phyloP scores from a whole-genome alignment of 1,139 yeast genomes.

The Yamadazyma membranifaciens region DNA sequence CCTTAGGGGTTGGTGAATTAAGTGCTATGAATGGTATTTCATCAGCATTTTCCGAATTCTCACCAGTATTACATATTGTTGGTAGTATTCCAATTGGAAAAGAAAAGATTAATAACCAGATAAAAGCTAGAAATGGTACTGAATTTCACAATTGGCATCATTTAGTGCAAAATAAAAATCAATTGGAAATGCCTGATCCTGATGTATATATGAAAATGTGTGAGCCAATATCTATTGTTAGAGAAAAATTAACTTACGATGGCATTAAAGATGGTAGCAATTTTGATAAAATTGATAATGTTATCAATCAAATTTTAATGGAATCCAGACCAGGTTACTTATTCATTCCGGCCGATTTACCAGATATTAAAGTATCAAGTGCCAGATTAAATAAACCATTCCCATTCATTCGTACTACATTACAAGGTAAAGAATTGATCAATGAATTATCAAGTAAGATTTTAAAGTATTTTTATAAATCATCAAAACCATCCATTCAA shows the following conservation, averaged over 20 bases:
- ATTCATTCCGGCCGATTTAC: slow-evolving; percentile 70
- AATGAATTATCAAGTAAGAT: slow-evolving; percentile 45
- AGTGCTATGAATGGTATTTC: slow-evolving; percentile 82
- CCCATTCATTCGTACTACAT: slow-evolving; percentile 20
- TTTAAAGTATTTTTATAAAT: slow-evolving; percentile 46
- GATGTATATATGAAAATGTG: slow-evolving; percentile 62
- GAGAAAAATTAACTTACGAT: slow-evolving; percentile 53
- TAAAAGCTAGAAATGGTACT: slow-evolving; percentile 18
- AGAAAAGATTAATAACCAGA: slow-evolving; percentile 24
- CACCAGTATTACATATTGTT: slow-evolving; percentile 78
- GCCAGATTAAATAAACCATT: slow-evolving; percentile 26
- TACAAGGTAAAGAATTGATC: slow-evolving; percentile 20
- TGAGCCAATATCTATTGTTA: slow-evolving; percentile 55
- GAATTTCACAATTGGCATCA: slow-evolving; percentile 55
- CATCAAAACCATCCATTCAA: slow-evolving; percentile 60
- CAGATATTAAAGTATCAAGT: slow-evolving; percentile 47
- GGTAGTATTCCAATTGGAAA: slow-evolving; percentile 59
- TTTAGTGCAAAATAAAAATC: slow-evolving; percentile 55
- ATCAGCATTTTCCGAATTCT: slow-evolving; percentile 79
- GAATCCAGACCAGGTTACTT: slow-evolving; percentile 78
- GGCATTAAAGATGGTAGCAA: slow-evolving; percentile 33
- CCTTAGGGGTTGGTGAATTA: slow-evolving; percentile 86
- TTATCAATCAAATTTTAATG: slow-evolving; percentile 52
- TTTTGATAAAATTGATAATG: slow-evolving; percentile 53
- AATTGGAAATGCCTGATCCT: slow-evolving; percentile 54